A percentile compares a stretch with the other conserved stretches of the same genome.
Evolutionary conservation across 2,329 filamentous ascomycete species (phyloP).

Genomic region (Pseudogymnoascus verrucosus): DNA sequence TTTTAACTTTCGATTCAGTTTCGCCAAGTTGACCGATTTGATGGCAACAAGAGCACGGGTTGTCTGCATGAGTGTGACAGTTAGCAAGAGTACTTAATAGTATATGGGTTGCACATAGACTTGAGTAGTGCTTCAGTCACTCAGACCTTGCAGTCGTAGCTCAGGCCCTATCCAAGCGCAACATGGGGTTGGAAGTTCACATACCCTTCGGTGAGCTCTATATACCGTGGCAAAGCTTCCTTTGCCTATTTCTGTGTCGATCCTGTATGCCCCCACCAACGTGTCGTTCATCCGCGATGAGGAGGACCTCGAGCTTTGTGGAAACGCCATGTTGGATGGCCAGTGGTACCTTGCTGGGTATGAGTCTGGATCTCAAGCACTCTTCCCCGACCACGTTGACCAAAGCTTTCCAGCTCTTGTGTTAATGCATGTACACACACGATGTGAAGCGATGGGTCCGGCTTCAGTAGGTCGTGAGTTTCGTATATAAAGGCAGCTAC

Average conservation of each 20-base stretch:
- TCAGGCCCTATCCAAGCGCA: not conserved
- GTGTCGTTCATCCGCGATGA: slow-evolving; percentile 33
- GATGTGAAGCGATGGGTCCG: not conserved
- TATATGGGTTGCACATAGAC: not conserved
- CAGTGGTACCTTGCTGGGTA: slow-evolving; percentile 3
- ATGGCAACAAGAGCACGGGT: slow-evolving; percentile 80
- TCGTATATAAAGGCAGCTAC: slow-evolving; percentile 5
- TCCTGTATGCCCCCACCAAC: slow-evolving; percentile 62
- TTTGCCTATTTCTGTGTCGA: slow-evolving; percentile 87
- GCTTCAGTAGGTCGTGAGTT: not conserved
- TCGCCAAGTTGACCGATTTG: slow-evolving; percentile 87
- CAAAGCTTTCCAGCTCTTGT: not conserved
- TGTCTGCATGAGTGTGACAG: slow-evolving; percentile 43
- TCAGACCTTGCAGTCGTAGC: not conserved
- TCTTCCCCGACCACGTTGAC: slow-evolving; percentile 4
- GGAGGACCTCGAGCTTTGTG: slow-evolving; percentile 35
- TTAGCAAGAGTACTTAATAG: not conserved
- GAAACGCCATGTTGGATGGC: slow-evolving; percentile 28
- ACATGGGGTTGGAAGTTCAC: slow-evolving; percentile 26
- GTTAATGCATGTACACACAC: slow-evolving; percentile 6
- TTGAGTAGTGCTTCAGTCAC: slow-evolving; percentile 4
- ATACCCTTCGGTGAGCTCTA: slow-evolving; percentile 74
- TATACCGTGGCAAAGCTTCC: slow-evolving; percentile 97
- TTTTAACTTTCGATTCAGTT: slow-evolving; percentile 91
- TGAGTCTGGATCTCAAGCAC: not conserved